phyloP scores from a whole-genome alignment of 208 protist species.

The Vickermania spadyakhi region DNA sequence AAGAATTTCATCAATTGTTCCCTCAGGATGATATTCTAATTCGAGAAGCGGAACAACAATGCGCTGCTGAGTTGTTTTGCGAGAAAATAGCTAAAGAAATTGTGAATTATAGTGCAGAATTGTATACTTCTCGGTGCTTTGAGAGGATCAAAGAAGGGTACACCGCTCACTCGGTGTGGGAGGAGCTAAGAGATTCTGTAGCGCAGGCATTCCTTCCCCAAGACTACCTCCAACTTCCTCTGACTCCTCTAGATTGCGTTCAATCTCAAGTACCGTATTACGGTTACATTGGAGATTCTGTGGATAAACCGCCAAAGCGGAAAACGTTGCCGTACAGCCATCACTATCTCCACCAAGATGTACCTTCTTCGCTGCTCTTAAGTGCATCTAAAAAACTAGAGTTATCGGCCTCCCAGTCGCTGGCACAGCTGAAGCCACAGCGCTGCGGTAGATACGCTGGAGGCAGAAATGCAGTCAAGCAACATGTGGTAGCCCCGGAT shows the following conservation, averaged over 20 bases:
- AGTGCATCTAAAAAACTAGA: not conserved
- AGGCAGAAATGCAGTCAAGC: not conserved
- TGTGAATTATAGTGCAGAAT: constrained; percentile 28
- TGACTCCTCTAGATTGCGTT: not conserved
- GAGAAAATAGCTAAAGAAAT: constrained; percentile 56
- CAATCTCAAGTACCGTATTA: constrained; percentile 2
- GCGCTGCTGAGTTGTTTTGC: constrained; percentile 40
- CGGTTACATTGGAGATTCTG: constrained; percentile 6
- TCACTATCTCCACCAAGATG: not conserved
- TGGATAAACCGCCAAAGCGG: not conserved
- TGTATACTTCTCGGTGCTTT: constrained; percentile 45
- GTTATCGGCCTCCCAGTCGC: not conserved
- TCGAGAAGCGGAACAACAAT: constrained; percentile 12
- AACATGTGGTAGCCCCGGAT: not conserved
- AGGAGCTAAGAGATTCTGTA: constrained; percentile 50
- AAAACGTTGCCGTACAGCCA: not conserved
- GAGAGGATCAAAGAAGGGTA: constrained; percentile 51
- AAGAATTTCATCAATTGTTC: constrained; percentile 11
- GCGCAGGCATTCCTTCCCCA: constrained; percentile 44
- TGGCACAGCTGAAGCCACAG: not conserved
- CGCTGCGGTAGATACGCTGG: not conserved
- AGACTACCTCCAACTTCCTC: constrained; percentile 13
- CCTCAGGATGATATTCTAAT: constrained; percentile 20
- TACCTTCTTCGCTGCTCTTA: constrained; percentile 2
- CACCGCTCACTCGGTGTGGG: constrained; percentile 65